Evolutionary conservation across 129 eudicot species (phyloP).

Genomic region (Flaveria trinervia): DNA sequence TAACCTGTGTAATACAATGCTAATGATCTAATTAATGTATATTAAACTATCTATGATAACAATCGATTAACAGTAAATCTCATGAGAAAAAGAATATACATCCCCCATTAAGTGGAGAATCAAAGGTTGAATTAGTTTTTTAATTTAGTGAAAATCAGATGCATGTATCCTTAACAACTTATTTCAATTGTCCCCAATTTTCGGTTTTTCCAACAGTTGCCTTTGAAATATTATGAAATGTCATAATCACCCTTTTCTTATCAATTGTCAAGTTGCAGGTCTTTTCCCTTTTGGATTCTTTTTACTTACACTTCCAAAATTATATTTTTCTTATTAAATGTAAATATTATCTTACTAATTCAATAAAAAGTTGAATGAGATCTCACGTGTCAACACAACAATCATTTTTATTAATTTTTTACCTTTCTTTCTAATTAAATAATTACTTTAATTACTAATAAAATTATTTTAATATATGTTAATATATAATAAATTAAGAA

Average conservation of each 20-base stretch:
- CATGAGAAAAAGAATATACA: background rate
- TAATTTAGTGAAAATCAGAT: slow-evolving; percentile 23
- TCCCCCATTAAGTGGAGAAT: slow-evolving; percentile 17
- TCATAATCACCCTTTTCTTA: slow-evolving; percentile 12
- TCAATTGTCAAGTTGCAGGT: slow-evolving; percentile 13
- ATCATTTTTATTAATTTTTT: no score
- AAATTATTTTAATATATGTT: no score
- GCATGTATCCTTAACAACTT: slow-evolving; percentile 28
- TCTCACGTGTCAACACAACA: no score
- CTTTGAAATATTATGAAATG: slow-evolving; percentile 1
- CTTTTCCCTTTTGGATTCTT: background rate
- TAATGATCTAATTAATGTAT: no score
- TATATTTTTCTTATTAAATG: background rate
- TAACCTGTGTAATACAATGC: no score
- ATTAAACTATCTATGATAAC: background rate
- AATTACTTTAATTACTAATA: no score
- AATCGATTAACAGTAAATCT: background rate
- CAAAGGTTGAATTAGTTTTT: background rate
- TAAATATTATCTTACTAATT: background rate
- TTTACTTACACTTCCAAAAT: slow-evolving; percentile 14
- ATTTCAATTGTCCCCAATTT: slow-evolving; percentile 31
- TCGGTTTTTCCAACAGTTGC: background rate
- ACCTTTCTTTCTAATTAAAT: no score
- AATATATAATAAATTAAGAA: no score
- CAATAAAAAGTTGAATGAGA: no score